Base-by-base conservation (phyloP, 257 asterid genomes). In the Salvia hispanica region DNA sequence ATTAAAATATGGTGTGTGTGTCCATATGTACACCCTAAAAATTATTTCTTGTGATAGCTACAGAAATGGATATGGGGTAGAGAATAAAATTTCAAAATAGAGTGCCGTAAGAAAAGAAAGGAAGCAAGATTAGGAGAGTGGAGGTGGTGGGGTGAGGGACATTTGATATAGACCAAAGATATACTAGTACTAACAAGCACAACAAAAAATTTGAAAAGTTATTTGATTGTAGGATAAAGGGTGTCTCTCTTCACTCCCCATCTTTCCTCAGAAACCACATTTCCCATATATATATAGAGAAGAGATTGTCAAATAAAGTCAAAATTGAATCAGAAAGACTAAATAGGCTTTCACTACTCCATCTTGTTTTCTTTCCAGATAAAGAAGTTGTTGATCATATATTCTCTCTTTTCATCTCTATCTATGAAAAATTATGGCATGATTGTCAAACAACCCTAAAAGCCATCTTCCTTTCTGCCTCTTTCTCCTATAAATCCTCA, bases 61-160 rank as follows among this genome's bases (percentile, higher is more conserved):
- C 79, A 72, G 40, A 81, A 73, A 68, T 78, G 81, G 77, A 67
- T 78, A 69, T 64, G 74, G 52, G 64, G 80, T 75, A 57, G 81
- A 78, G 80, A 76, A 68, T 75, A 65, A 71, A n/a, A n/a, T n/a
- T n/a, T n/a, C n/a, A n/a, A n/a, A 68, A 76, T 51, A 55, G 84
- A 81, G 79, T 82, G 92, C 88, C 91, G 90, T 87, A 83, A 82
- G 82, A 76, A n/a, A n/a, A 80, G 83, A 85, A 85, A 85, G 96
- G 88, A 85, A 83, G 82, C 79, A 70, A 66, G 76, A 78, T 73
- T 59, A 40, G 65, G 50, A 58, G 54, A 40, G 28, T 63, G 50
- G 48, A 52, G 45, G 33, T 16, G 78, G 56, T 58, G 67, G 60
- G 59, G 71, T 70, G 44, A 25, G 67, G 36, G 58, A 18, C n/a